phyloP scores from a whole-genome alignment of 495 filamentous ascomycete species.

The Tuber borchii region DNA sequence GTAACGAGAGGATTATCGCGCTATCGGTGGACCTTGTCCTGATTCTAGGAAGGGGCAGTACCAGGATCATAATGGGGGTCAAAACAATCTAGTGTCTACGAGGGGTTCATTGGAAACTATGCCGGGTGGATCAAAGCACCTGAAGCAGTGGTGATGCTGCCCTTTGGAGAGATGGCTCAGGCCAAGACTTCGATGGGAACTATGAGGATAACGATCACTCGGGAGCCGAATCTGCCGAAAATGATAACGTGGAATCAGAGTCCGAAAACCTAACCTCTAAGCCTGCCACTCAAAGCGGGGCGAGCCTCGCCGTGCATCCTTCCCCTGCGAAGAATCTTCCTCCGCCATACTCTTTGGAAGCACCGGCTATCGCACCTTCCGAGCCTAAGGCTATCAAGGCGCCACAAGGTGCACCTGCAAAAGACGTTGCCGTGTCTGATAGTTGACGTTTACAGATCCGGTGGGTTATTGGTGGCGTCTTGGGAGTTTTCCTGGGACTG shows the following conservation, averaged over 20 bases:
- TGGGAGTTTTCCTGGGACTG: neutral
- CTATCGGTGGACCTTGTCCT: neutral
- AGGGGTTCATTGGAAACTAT: too few species aligned
- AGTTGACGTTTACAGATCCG: neutral
- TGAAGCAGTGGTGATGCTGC: too few species aligned
- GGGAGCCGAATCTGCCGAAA: conserved; percentile 11
- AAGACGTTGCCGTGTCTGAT: neutral
- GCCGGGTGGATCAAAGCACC: too few species aligned
- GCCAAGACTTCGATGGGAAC: conserved; percentile 19
- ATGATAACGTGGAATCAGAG: conserved; percentile 10
- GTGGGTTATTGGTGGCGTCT: neutral
- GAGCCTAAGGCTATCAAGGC: neutral
- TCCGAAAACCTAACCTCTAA: neutral
- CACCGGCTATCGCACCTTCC: neutral
- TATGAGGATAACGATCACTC: conserved; percentile 37
- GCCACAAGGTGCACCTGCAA: neutral
- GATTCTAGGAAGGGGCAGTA: neutral
- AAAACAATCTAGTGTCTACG: neutral
- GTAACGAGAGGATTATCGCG: neutral
- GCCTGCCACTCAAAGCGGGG: neutral
- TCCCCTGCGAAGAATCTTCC: neutral
- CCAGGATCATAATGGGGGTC: neutral
- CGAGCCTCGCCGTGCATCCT: neutral
- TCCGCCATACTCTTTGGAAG: neutral
- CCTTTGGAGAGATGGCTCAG: conserved; percentile 30